Base-by-base conservation (phyloP, 139 green algal species). In the Limnomonas spitsbergensis region DNA sequence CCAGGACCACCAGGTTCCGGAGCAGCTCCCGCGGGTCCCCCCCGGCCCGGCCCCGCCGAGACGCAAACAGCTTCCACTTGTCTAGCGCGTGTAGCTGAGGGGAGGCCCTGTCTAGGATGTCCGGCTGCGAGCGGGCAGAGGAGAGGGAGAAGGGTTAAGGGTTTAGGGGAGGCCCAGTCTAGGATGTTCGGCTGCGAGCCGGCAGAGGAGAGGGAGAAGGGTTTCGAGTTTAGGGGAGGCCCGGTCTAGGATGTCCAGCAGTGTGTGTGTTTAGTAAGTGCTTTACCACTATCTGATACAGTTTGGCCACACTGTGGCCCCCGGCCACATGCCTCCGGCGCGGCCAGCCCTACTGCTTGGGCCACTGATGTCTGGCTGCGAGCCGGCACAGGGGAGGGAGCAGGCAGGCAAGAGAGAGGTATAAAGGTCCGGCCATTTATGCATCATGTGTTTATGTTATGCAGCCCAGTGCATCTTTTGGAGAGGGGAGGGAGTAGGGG, bases 11-110 rank as follows among this genome's bases (percentile, higher is more conserved):
- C 35, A 74, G 7, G 4, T 29, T 7, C 4, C 34, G 20, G 37
- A 80, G 40, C 35, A 72, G 31, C 56, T 71, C 38, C 56, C 39
- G 26, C 27, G 52, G 2, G 1, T 9, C 4, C 24, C 56, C 42
- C 14, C 29, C 26, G 39, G 39, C 56, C 26, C 40, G 38, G 1
- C 53, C 9, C 4, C 39, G 31, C 4, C 40, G 73, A 1, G 69
- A 38, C 6, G 31, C 56, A 37, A 76, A 72, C 39, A 87, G 61
- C 14, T 71, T 40, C 79, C 79, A 84, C 83, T 87, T 87, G 68
- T 87, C 79, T 7, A 78, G 32, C 52, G 42, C 47, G 2, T 70
- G 52, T 27, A 87, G 61, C 27, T 56, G 37, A 9, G 82, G 79
- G 9, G n/a, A 3, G 39, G 40, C 40, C 24, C 35, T 2, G 7